Conservation (phyloP, 176 grass and related monocot genomes). For the Hyparrhenia diplandra region DNA sequence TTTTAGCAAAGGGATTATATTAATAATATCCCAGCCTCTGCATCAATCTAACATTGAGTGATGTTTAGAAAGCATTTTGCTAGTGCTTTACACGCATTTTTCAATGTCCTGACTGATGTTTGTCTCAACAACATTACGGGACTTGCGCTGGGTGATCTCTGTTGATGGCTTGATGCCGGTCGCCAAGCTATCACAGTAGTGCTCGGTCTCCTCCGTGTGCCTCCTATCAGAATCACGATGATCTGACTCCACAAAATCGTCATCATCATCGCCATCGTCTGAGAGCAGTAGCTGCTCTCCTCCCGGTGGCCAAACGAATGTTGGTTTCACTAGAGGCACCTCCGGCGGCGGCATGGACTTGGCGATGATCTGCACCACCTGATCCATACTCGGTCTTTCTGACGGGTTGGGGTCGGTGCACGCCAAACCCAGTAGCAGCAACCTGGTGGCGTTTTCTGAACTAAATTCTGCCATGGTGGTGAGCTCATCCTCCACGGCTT, state of each 20-base stretch:
- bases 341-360: background rate
- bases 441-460: background rate
- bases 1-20: too few species aligned
- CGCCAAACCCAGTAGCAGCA: background rate
- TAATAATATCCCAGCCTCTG: too few species aligned
- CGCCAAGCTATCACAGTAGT: background rate
- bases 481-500: background rate
- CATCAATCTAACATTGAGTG: too few species aligned
- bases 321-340: background rate
- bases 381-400: background rate
- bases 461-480: rapidly evolving
- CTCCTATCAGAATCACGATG: background rate
- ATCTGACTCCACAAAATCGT: background rate
- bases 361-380: background rate
- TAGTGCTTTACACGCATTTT: background rate
- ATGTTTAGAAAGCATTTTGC: background rate
- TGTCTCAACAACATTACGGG: background rate
- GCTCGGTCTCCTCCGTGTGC: background rate
- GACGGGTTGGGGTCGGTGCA: slow-evolving; percentile 8
- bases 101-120: background rate
- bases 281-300: background rate
- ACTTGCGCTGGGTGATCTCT: background rate
- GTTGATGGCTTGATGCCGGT: background rate
- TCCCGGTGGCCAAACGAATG: background rate
- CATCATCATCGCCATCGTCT: background rate